Evolutionary conservation across 345 rosid genomes (phyloP).

Genomic region (Aquilaria malaccensis): DNA sequence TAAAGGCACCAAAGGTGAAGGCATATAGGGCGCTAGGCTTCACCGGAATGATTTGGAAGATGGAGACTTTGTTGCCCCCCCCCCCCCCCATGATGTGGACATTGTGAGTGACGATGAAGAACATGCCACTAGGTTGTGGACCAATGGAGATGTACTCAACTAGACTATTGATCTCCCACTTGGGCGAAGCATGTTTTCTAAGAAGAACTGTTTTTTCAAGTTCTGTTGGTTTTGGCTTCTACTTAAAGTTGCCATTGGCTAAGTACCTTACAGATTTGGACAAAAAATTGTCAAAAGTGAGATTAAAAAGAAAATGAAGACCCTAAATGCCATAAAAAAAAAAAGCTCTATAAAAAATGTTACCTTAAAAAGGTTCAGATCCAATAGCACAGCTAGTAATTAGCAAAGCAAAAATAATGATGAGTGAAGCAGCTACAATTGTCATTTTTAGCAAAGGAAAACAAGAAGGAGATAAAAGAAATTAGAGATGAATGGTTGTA

Average conservation of each 20-base stretch:
- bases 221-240: slow-evolving; percentile 44
- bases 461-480: slow-evolving; percentile 1
- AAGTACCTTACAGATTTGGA: slow-evolving; percentile 44
- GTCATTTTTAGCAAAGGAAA: slow-evolving; percentile 27
- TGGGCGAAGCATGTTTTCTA: slow-evolving; percentile 62
- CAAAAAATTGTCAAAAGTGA: neutral
- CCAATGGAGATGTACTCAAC: slow-evolving; percentile 94
- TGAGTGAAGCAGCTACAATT: slow-evolving; percentile 16
- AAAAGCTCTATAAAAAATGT: neutral
- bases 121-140: slow-evolving; percentile 96
- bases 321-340: neutral
- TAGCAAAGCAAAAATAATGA: slow-evolving; percentile 33
- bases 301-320: neutral
- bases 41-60: slow-evolving; percentile 63
- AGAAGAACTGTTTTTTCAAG: slow-evolving; percentile 57
- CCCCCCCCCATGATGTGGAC: slow-evolving; percentile 70
- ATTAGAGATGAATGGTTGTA: slow-evolving; percentile 14
- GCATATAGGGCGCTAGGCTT: slow-evolving; percentile 69
- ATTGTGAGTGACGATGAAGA: slow-evolving; percentile 74
- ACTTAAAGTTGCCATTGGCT: slow-evolving; percentile 89
- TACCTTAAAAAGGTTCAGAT: slow-evolving; percentile 52
- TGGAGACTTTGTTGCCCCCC: slow-evolving; percentile 45
- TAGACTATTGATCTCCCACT: slow-evolving; percentile 69
- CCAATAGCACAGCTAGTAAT: slow-evolving; percentile 35
- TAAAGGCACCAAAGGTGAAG: slow-evolving; percentile 85